Conservation (phyloP, 805 yeast species). For the Suhomyces sp. region DNA sequence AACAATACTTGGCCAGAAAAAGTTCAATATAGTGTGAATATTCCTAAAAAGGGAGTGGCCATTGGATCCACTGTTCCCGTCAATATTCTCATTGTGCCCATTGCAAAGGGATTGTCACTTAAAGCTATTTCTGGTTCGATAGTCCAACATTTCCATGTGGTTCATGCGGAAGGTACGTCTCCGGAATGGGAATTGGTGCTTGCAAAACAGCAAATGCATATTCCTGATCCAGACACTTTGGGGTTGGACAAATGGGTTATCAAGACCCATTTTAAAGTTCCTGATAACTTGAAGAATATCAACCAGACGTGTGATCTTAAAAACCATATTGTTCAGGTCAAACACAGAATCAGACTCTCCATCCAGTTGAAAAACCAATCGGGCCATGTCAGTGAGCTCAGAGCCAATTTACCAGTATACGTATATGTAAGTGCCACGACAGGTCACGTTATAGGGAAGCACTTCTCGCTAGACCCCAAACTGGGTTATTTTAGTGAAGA, state of each 20-base stretch:
- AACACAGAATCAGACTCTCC: slow-evolving; percentile 44
- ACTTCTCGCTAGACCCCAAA: slow-evolving; percentile 29
- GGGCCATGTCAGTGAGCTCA: slow-evolving; percentile 50
- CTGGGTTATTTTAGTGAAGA: slow-evolving; percentile 23
- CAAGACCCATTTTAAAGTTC: slow-evolving; percentile 39
- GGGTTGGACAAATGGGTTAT: slow-evolving; percentile 45
- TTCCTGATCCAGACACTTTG: slow-evolving; percentile 19
- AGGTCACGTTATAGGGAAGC: slow-evolving; percentile 35
- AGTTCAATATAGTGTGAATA: slow-evolving; percentile 46
- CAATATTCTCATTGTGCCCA: slow-evolving; percentile 43
- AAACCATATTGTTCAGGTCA: slow-evolving; percentile 41
- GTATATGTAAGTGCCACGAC: slow-evolving; percentile 41
- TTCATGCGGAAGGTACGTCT: slow-evolving; percentile 34
- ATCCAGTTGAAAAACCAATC: slow-evolving; percentile 46
- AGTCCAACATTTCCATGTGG: slow-evolving; percentile 36
- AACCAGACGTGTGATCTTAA: slow-evolving; percentile 44
- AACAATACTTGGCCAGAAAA: slow-evolving; percentile 53
- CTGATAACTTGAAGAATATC: slow-evolving; percentile 36
- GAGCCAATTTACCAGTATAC: slow-evolving; percentile 49
- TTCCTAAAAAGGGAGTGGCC: slow-evolving; percentile 45
- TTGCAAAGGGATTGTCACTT: slow-evolving; percentile 43
- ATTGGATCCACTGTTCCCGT: slow-evolving; percentile 45
- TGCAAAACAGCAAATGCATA: slow-evolving; percentile 24
- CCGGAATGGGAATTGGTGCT: slow-evolving; percentile 39
- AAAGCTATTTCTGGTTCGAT: slow-evolving; percentile 32